phyloP scores from a whole-genome alignment of 2,329 filamentous ascomycete genomes.

The Aspergillus pseudoterreus region DNA sequence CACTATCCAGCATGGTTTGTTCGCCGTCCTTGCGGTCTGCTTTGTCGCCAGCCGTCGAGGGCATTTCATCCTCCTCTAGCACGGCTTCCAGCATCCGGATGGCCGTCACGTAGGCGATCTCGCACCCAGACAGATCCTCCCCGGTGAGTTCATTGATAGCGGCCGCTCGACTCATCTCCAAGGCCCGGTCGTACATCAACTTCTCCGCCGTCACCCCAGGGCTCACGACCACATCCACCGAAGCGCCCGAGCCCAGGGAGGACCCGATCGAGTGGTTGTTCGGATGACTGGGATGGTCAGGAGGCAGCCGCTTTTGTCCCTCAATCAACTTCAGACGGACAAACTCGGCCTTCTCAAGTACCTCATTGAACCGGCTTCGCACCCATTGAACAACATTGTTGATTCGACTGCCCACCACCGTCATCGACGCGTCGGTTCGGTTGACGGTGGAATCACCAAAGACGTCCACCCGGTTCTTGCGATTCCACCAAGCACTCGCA shows the following conservation, averaged over 20 bases:
- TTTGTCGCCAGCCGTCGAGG: slow-evolving; percentile 22
- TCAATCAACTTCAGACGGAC: slow-evolving; percentile 85
- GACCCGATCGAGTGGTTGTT: slow-evolving; percentile 66
- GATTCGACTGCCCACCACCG: slow-evolving; percentile 65
- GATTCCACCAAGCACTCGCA: slow-evolving; percentile 85
- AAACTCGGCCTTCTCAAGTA: slow-evolving; percentile 91
- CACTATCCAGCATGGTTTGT: slow-evolving; percentile 38
- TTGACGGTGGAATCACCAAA: slow-evolving; percentile 42
- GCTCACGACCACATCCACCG: slow-evolving; percentile 76
- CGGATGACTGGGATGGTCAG: slow-evolving; percentile 82
- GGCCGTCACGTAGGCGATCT: slow-evolving; percentile 88
- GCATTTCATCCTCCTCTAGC: slow-evolving; percentile 72
- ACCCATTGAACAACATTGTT: slow-evolving; percentile 97
- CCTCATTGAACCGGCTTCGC: slow-evolving; percentile 90
- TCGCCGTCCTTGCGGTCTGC: slow-evolving; percentile 30
- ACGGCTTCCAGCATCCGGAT: slow-evolving; percentile 95
- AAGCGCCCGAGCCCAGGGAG: slow-evolving; percentile 57
- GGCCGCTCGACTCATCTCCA: slow-evolving; percentile 93
- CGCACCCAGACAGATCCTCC: slow-evolving; percentile 80
- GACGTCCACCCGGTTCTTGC: slow-evolving; percentile 66
- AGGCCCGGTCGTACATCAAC: slow-evolving; percentile 93
- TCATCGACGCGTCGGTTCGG: slow-evolving; percentile 45
- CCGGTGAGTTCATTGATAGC: slow-evolving; percentile 95
- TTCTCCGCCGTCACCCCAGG: slow-evolving; percentile 91
- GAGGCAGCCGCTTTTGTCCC: slow-evolving; percentile 76